Evolutionary conservation across 2,329 filamentous ascomycete genomes (phyloP), one percentile per base, ranked within the genome.

Genomic region (Sphaerulina populicola): DNA sequence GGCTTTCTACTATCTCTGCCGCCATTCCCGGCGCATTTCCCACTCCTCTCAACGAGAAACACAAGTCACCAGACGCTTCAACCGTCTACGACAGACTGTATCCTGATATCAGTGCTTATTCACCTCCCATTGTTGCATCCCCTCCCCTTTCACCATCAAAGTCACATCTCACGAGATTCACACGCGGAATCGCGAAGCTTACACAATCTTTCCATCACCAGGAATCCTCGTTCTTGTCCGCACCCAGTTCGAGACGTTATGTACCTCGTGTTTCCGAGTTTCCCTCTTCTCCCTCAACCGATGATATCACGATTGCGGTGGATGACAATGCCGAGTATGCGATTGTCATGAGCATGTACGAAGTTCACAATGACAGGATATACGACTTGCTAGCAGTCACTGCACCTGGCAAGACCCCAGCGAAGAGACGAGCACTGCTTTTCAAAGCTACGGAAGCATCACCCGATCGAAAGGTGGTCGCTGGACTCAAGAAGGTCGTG

Each of bases 281-380:
- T 4, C 87, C 90, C 1, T 81, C 85, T 52, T 72, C 76, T 5
- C 91, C 91, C 7, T 82, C 89, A 57, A 80, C 95, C 47, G 81
- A 82, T 68, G 76, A 82, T 46, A 74, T 94, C 39, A 72, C 77
- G 4, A 75, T 94, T 0, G 76, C 80, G 0, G 74, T 81, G 43
- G 85, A 90, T 55, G 74, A 76, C 1, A 78, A 78, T 15, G 80
- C 84, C 49, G 88, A 95, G 60, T 96, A 96, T 61, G 85, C 86
- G 4, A 82, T 98, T 48, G 74, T 98, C 9, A 77, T 98, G 18
- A 95, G 89, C 48, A 98, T 98, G 90, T 97, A 97, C 69, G 93
- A 98, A 68, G 91, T 98, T 1, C 96, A 98, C 73, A 98, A 98
- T 65, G 91, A 98, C 70, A 83, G 90, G 33, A 97, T 98, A 59